These are phyloP conservation scores for Iberis pinnata DNA, from an alignment of 345 rosid species.

Conservation along the genomic window DNA sequence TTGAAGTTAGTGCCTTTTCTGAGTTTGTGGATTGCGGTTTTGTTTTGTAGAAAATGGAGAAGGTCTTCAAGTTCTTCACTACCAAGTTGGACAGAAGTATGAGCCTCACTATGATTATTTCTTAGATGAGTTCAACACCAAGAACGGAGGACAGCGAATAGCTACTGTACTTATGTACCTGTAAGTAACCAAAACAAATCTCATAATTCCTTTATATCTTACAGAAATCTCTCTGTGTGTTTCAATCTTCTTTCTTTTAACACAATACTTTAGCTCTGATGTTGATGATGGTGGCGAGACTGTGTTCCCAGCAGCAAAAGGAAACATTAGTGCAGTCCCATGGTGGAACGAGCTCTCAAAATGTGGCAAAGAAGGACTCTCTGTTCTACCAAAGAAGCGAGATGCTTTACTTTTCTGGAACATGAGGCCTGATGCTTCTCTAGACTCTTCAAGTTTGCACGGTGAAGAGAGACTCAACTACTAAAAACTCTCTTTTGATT, in stretches of 20 bases:
- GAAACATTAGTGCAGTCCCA: conserved; percentile 73
- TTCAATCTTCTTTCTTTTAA: neutral
- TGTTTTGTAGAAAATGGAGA: conserved; percentile 71
- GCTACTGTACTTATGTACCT: conserved; percentile 98
- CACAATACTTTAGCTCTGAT: conserved; percentile 54
- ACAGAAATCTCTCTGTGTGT: too few relatives aligned
- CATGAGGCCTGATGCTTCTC: conserved; percentile 86
- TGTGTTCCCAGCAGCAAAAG: conserved; percentile 87
- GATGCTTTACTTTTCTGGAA: conserved; percentile 99
- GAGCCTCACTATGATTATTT: conserved; percentile 96
- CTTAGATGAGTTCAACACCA: conserved; percentile 73
- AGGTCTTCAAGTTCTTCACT: conserved; percentile 95
- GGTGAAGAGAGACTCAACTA: conserved; percentile 41
- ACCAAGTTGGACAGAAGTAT: conserved; percentile 93
- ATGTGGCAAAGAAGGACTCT: conserved; percentile 83
- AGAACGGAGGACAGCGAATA: conserved; percentile 91
- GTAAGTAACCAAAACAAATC: conserved; percentile 40
- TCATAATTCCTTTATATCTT: neutral
- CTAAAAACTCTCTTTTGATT: neutral
- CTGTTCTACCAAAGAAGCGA: conserved; percentile 84
- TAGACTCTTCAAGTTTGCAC: conserved; percentile 80
- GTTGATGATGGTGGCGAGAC: conserved; percentile 99
- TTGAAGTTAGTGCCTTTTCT: too few relatives aligned
- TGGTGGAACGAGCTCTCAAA: conserved; percentile 90
- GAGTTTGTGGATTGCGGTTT: neutral